phyloP scores from a whole-genome alignment of 2,329 filamentous ascomycete species.

The Xylariaceae sp. region DNA sequence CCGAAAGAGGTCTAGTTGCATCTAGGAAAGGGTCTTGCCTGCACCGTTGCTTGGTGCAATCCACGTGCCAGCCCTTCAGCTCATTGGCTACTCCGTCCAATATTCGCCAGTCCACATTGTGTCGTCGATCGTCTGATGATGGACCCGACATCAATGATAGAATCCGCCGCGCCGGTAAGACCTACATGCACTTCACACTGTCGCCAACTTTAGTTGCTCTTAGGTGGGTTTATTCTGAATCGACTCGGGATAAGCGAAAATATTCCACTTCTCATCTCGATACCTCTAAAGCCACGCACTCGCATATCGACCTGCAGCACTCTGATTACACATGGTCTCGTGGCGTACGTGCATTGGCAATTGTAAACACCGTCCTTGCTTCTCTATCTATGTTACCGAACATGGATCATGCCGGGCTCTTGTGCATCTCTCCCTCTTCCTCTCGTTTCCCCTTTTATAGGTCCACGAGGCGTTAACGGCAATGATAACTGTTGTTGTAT shows the following conservation, averaged over 20 bases:
- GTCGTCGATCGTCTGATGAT: neutral
- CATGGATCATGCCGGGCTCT: conserved; percentile 12
- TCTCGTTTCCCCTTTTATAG: neutral
- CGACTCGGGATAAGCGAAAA: neutral
- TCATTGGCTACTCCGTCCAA: conserved; percentile 10
- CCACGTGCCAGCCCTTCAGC: conserved; percentile 1
- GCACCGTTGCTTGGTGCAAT: conserved; percentile 13
- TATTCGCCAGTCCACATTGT: conserved; percentile 1
- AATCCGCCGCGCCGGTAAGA: neutral
- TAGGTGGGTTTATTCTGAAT: neutral
- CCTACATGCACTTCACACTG: neutral
- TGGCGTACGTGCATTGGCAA: neutral
- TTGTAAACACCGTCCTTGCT: neutral
- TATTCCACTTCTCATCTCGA: conserved; percentile 2
- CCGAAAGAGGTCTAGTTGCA: conserved; percentile 23
- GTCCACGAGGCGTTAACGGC: neutral
- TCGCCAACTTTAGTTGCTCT: conserved; percentile 2
- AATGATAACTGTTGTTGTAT: conserved; percentile 13
- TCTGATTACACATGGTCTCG: neutral
- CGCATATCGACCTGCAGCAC: neutral
- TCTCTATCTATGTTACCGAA: neutral
- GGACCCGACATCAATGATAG: neutral
- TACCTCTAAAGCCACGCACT: neutral
- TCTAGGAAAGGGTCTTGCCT: conserved; percentile 10
- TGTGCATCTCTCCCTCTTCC: neutral